Evolutionary conservation across 306 rosid genomes (phyloP), one percentile per base, ranked within the genome.

Genomic region (Trifolium dubium): DNA sequence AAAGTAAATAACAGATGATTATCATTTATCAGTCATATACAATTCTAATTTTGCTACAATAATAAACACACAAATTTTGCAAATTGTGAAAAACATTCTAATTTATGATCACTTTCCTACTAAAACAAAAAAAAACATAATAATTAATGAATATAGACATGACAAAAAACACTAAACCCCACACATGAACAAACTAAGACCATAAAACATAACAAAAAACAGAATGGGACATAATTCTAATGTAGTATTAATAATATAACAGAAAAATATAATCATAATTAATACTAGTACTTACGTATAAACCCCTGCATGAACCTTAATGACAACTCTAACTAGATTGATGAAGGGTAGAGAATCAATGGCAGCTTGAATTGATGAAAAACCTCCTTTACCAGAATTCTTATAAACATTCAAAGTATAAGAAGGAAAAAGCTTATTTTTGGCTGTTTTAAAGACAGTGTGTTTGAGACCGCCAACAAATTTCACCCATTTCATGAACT

Each of bases 301-400:
- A 79, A 95, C 92, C 14, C 99, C 99, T 86, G 89, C 97, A 79
- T 95, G 98, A 60, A 95, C 97, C 67, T 95, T 95, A 78, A 95
- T 86, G 19, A 90, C 88, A 15, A 92, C 99, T 87, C 99, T 90
- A 31, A 92, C 86, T 19, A 95, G 63, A 80, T 95, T 95, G 51
- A 95, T 80, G 66, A 81, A 86, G 0, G 99, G 97, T 6, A 95
- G 87, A 23, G 99, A 95, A 82, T 95, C 97, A 74, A 95, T 74
- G 85, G 99, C 99, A 13, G 81, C 85, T 72, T 95, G 99, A 73
- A 95, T 87, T 0, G 89, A 80, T 0, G 96, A 81, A 81, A 92
- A 95, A 56, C 92, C 89, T 34, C 96, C 98, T 66, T 75, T 61
- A 0, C 79, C 72, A 0, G 75, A 90, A 14, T 90, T 85, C 74